phyloP scores from a whole-genome alignment of 257 asterid species.

The Solanum dulcamara region DNA sequence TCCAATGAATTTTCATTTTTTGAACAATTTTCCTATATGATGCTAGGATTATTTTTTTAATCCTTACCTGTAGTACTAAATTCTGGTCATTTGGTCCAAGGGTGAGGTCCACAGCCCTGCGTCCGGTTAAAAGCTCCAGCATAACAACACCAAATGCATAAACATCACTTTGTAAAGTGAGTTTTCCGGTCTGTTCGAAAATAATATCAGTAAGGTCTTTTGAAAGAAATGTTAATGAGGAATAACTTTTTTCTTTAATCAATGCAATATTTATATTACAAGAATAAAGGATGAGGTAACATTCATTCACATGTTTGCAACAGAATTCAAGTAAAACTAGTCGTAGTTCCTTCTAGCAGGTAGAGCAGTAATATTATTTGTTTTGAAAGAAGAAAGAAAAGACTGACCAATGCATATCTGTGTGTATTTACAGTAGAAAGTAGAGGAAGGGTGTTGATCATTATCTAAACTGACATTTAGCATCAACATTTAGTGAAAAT shows the following conservation, averaged over 20 bases:
- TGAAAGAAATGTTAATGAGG: background rate
- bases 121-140: constrained; percentile 94
- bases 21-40: background rate
- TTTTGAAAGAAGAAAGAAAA: background rate
- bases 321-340: background rate
- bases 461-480: background rate
- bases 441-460: background rate
- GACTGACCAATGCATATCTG: background rate
- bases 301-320: background rate
- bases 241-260: background rate
- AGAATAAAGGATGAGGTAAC: background rate
- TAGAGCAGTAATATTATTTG: background rate
- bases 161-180: constrained; percentile 93
- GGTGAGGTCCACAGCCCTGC: constrained; percentile 88
- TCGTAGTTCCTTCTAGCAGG: background rate
- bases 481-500: background rate
- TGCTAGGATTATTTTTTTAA: background rate
- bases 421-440: background rate
- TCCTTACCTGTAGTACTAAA: constrained; percentile 74
- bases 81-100: constrained; percentile 94
- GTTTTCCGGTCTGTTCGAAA: constrained; percentile 86
- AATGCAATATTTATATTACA: background rate
- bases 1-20: background rate
- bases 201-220: constrained; percentile 10
- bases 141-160: constrained; percentile 95